Conservation (phyloP, 2,329 filamentous ascomycete species). For the Graphilbum fragrans region DNA sequence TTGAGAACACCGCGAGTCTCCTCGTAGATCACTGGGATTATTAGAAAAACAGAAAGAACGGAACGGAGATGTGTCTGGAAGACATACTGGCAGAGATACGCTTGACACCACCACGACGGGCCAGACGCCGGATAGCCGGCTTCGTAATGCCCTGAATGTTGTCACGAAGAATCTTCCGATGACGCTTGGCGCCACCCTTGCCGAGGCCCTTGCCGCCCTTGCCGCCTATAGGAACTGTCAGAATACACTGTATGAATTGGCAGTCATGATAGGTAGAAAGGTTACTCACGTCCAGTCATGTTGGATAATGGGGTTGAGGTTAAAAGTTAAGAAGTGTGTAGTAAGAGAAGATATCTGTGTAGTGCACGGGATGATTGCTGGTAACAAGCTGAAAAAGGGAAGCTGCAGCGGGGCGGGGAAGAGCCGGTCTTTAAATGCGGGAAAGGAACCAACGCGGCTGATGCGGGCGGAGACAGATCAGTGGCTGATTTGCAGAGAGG, state of each 20-base stretch:
- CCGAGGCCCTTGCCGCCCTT: conserved; percentile 97
- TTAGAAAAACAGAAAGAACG: background rate
- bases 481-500: background rate
- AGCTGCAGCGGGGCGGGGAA: conserved; percentile 5
- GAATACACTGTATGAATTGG: conserved; percentile 17
- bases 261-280: conserved; percentile 11
- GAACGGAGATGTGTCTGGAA: background rate
- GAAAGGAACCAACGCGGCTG: background rate
- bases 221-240: conserved; percentile 49
- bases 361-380: conserved; percentile 2
- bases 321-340: conserved; percentile 8
- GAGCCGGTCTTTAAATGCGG: conserved; percentile 2
- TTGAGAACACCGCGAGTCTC: conserved; percentile 68
- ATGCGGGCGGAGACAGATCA: background rate
- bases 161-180: conserved; percentile 98
- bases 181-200: conserved; percentile 97
- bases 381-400: background rate
- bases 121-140: conserved; percentile 96
- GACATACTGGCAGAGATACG: conserved; percentile 89
- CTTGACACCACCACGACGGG: conserved; percentile 99
- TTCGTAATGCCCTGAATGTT: conserved; percentile 99
- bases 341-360: too few relatives aligned
- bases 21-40: conserved; percentile 56
- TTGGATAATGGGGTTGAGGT: too few relatives aligned
- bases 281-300: conserved; percentile 18